Percentiles rank a stretch among this genome's conserved stretches.
These are phyloP conservation scores for Leptographium radiaticola DNA, from an alignment of 2,329 filamentous ascomycete species.

Conservation along the genomic window DNA sequence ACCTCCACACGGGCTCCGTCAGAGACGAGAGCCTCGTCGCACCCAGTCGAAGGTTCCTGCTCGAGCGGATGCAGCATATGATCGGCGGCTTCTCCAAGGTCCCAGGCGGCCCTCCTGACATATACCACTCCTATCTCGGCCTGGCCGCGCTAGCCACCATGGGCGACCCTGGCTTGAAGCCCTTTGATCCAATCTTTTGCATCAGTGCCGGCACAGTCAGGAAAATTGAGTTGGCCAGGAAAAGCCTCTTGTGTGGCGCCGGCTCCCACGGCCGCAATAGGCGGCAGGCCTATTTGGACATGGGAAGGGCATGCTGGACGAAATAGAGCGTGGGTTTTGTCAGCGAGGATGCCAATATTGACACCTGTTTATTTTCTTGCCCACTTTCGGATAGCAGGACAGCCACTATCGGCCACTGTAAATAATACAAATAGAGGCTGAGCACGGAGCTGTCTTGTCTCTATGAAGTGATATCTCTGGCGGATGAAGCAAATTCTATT, in stretches of 20 bases:
- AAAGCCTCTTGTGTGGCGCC: slow-evolving; percentile 17
- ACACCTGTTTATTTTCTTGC: neutral
- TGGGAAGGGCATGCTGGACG: slow-evolving; percentile 3
- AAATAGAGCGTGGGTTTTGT: neutral
- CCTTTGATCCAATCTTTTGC: slow-evolving; percentile 64
- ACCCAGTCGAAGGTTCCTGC: slow-evolving; percentile 62
- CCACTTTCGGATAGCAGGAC: neutral
- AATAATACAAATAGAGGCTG: neutral
- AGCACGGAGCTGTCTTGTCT: no score
- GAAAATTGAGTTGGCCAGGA: slow-evolving; percentile 34
- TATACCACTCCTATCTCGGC: slow-evolving; percentile 84
- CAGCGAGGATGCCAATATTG: neutral
- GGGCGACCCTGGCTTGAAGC: slow-evolving; percentile 54
- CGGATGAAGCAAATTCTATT: neutral
- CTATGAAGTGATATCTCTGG: neutral
- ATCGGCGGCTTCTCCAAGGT: slow-evolving; percentile 74
- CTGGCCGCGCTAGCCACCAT: slow-evolving; percentile 66
- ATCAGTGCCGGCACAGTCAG: slow-evolving; percentile 48
- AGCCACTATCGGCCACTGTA: neutral
- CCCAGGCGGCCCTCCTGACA: slow-evolving; percentile 54
- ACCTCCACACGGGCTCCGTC: slow-evolving; percentile 42
- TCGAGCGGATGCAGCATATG: slow-evolving; percentile 74
- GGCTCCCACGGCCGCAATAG: neutral
- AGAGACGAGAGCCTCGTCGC: slow-evolving; percentile 37
- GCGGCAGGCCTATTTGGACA: neutral